Evolutionary conservation across 176 grass and related monocot genomes (phyloP).

Genomic region (Carex littledalei): DNA sequence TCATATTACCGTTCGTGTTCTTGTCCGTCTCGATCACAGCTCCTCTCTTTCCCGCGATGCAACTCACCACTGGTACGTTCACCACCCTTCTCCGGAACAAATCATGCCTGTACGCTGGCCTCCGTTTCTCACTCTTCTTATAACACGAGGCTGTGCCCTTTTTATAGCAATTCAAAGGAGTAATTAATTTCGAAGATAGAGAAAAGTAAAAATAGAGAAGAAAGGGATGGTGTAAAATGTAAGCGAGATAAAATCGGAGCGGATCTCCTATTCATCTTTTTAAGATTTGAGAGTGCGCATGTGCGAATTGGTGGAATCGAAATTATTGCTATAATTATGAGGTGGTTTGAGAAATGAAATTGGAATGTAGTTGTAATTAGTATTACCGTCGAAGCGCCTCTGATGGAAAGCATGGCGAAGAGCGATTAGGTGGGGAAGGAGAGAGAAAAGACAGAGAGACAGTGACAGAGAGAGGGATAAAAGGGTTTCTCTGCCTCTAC

Average conservation of each 20-base stretch:
- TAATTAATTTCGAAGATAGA: background rate
- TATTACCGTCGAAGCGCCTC: conserved; percentile 11
- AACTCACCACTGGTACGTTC: conserved; percentile 29
- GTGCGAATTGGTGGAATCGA: background rate
- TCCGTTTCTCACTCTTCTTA: conserved; percentile 28
- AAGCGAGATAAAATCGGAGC: conserved; percentile 6
- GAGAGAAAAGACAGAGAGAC: conserved; percentile 1
- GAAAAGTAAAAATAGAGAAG: conserved; percentile 9
- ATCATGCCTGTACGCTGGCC: conserved; percentile 22
- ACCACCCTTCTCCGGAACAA: conserved; percentile 32
- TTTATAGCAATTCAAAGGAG: conserved; percentile 14
- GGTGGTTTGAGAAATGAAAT: background rate
- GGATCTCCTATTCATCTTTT: background rate
- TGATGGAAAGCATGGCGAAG: conserved; percentile 13
- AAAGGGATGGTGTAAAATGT: background rate
- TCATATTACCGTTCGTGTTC: conserved; percentile 12
- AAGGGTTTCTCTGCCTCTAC: conserved; percentile 8
- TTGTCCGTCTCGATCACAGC: conserved; percentile 25
- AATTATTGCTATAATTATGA: conserved; percentile 13
- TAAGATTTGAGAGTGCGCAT: conserved; percentile 3
- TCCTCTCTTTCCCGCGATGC: conserved; percentile 30
- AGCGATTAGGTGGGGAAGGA: background rate
- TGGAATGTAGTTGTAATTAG: background rate
- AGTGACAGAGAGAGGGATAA: background rate
- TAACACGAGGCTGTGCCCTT: background rate